phyloP scores from a whole-genome alignment of 2,329 filamentous ascomycete species.

The Talaromyces piceae region DNA sequence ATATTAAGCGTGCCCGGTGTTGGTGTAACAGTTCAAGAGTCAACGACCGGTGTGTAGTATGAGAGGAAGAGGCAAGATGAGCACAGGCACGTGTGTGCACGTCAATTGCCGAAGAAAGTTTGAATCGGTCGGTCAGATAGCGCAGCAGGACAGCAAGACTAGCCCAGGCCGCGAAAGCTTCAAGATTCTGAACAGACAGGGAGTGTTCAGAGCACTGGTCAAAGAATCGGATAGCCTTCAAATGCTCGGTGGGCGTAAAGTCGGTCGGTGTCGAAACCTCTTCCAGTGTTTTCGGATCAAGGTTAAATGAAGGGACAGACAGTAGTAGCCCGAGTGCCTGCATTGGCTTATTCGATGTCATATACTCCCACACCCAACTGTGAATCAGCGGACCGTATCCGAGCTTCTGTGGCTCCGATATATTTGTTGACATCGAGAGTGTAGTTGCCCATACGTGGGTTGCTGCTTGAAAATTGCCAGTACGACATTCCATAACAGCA shows the following conservation, averaged over 20 bases:
- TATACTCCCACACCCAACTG: conserved; percentile 61
- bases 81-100: conserved; percentile 37
- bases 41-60: conserved; percentile 23
- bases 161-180: conserved; percentile 48
- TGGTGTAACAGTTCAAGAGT: conserved; percentile 60
- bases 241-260: conserved; percentile 25
- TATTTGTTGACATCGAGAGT: conserved; percentile 48
- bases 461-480: conserved; percentile 52
- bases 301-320: conserved; percentile 29
- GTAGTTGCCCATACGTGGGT: conserved; percentile 61
- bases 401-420: conserved; percentile 26
- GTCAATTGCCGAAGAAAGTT: conserved; percentile 31
- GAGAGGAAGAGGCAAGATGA: conserved; percentile 35
- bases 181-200: conserved; percentile 43
- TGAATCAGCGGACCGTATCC: conserved; percentile 47
- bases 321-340: conserved; percentile 34
- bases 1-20: conserved; percentile 57
- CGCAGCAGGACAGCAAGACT: conserved; percentile 59
- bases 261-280: conserved; percentile 12
- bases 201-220: conserved; percentile 48
- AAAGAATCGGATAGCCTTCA: conserved; percentile 40
- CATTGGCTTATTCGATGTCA: conserved; percentile 38
- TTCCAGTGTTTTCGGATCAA: conserved; percentile 25
- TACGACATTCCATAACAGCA: conserved; percentile 60
- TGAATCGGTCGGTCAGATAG: conserved; percentile 50